Evolutionary conservation across 495 filamentous ascomycete genomes (phyloP), one percentile per base, ranked within the genome.

Genomic region (Penicillium silybi): DNA sequence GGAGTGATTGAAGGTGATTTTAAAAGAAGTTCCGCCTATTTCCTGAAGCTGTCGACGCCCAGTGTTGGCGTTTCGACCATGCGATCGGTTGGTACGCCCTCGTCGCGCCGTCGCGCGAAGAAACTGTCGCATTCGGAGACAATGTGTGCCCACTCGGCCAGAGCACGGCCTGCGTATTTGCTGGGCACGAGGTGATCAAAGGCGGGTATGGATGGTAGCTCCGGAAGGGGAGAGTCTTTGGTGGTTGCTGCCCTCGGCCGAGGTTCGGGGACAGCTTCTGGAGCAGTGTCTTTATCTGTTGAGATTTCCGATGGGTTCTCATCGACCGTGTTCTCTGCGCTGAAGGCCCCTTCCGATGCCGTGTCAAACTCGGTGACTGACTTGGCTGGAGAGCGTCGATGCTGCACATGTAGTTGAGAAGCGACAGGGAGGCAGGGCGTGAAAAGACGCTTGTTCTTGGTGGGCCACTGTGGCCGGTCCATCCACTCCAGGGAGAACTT

Each of bases 41-140:
- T 85, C 48, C 89, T 80, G 58, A 96, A 88, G 38, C 84, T 85
- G 50, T 98, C 93, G 27, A 97, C 89, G 5, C 87, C 85, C 44
- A 98, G 78, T 26, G 79, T 84, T 19, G 93, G 93, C 22, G 92
- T 92, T 68, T 98, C 93, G 40, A 98, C 88, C 54, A 85, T 76
- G 43, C 74, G 80, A 59, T 92, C 78, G 6, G 70, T 72, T 8
- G 89, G 83, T 13, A 95, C 87, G 41, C 93, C 93, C 68, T 98
- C 93, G 35, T 84, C 84, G 53, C 85, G 86, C 50, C 93, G 80
- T 23, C 92, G 79, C 25, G 96, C 89, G 41, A 92, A 88, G 68
- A 98, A 98, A 61, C 84, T 89, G 64, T 97, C 91, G 70, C 86
- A 92, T 66, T 98, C 93, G 20, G 78, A 77, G 7, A 97, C 85